A percentile compares a stretch with the other conserved stretches of the same genome.
These are phyloP conservation scores for Aspergillus vadensis DNA, from an alignment of 2,329 filamentous ascomycete genomes.

Conservation along the genomic window DNA sequence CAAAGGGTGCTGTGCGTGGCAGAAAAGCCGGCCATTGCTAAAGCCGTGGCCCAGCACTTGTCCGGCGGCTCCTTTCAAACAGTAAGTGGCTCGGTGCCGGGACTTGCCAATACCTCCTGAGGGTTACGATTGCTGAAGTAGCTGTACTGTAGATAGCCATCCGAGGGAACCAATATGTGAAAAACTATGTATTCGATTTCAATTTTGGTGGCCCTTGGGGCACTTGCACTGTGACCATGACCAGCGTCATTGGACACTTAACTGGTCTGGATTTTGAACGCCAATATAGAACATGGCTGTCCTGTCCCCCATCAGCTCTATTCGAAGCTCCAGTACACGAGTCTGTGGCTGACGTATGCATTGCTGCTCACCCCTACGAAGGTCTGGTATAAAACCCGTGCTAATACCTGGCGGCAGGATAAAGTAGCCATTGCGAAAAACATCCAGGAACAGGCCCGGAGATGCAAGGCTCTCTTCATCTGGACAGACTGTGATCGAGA, in stretches of 20 bases:
- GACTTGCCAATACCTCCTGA: background rate
- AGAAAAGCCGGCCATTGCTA: constrained; percentile 92
- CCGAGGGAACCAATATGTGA: constrained; percentile 72
- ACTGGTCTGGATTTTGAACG: constrained; percentile 75
- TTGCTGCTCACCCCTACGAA: background rate
- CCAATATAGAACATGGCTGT: constrained; percentile 76
- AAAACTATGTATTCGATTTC: constrained; percentile 92
- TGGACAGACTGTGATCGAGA: constrained; percentile 99
- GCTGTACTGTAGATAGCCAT: constrained; percentile 66
- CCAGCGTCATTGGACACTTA: constrained; percentile 86
- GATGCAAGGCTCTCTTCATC: constrained; percentile 78
- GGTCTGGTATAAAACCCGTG: background rate
- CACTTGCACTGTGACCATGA: constrained; percentile 85
- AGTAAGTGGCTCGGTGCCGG: constrained; percentile 53
- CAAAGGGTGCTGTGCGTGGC: constrained; percentile 71
- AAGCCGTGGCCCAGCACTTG: constrained; percentile 87
- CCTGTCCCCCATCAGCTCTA: constrained; percentile 74
- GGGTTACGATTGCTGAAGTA: constrained; percentile 21
- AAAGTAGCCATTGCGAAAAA: constrained; percentile 82
- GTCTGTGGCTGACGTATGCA: constrained; percentile 64
- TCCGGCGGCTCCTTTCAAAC: constrained; percentile 72
- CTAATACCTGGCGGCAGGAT: constrained; percentile 56
- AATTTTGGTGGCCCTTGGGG: constrained; percentile 82
- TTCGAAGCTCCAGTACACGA: constrained; percentile 79
- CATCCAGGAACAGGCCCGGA: constrained; percentile 75